Evolutionary conservation across 805 yeast genomes (phyloP).

Genomic region (Metschnikowia drakensbergensis): DNA sequence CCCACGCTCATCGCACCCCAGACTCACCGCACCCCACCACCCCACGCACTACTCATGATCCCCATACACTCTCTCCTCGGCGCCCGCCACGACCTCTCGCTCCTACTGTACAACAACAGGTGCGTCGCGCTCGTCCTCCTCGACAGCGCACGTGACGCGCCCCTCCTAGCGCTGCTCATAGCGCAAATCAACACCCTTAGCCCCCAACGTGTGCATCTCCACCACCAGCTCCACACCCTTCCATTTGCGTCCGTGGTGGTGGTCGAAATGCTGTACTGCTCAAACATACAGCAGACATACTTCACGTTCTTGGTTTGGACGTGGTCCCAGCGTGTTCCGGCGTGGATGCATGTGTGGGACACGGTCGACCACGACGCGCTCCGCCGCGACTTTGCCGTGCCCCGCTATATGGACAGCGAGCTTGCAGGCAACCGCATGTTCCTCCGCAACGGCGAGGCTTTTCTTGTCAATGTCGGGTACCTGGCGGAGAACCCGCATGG

Average conservation of each 20-base stretch:
- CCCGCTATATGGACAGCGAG: constrained; percentile 11
- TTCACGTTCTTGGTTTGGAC: constrained; percentile 11
- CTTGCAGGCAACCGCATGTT: constrained; percentile 13
- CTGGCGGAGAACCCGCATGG: constrained; percentile 13
- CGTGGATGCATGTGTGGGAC: constrained; percentile 15
- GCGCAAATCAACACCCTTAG: constrained; percentile 7
- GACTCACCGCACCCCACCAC: too few relatives aligned
- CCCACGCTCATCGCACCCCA: too few relatives aligned
- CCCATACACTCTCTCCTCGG: neutral
- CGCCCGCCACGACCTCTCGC: constrained; percentile 10
- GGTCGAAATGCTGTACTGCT: constrained; percentile 9
- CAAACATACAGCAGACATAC: constrained; percentile 9
- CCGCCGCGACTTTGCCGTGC: constrained; percentile 14
- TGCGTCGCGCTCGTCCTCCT: constrained; percentile 11
- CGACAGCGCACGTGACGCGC: neutral
- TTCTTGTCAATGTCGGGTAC: constrained; percentile 6
- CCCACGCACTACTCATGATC: neutral
- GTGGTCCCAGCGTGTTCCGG: neutral
- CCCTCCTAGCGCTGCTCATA: neutral
- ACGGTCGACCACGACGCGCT: constrained; percentile 14
- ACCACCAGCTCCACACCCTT: neutral
- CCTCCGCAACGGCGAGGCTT: constrained; percentile 4
- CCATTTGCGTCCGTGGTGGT: neutral
- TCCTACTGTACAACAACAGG: constrained; percentile 4
- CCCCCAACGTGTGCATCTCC: constrained; percentile 10